Evolutionary conservation across 106 monocot species (phyloP).

Genomic region (Allium sativum): DNA sequence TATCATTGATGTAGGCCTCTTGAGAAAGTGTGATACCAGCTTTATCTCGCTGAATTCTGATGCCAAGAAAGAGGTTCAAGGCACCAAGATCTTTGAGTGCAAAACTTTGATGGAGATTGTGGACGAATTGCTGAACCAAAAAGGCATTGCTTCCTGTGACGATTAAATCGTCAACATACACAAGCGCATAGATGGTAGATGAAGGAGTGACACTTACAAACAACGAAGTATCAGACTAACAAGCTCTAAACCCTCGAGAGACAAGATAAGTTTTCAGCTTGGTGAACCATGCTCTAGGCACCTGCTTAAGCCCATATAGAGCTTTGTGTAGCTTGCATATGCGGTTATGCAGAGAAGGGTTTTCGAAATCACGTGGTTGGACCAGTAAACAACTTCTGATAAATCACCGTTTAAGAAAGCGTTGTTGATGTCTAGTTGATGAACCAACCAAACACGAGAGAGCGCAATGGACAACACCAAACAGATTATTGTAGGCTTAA

Average conservation of each 20-base stretch:
- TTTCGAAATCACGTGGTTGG: background rate
- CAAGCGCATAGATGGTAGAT: background rate
- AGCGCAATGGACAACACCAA: background rate
- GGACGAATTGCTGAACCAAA: background rate
- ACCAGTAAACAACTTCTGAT: background rate
- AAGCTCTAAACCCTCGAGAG: background rate
- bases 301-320: background rate
- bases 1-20: background rate
- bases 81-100: background rate
- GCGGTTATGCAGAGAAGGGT: background rate
- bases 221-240: background rate
- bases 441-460: background rate
- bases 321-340: conserved; percentile 6
- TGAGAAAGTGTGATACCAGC: background rate
- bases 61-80: background rate
- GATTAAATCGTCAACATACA: conserved; percentile 7
- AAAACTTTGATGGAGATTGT: background rate
- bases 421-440: conserved; percentile 1
- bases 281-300: background rate
- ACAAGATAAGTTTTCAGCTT: background rate
- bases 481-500: background rate
- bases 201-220: background rate
- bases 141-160: background rate
- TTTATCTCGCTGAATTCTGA: background rate
- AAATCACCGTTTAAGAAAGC: background rate